Evolutionary conservation across 768 basidiomycete species (phyloP), one percentile per base, ranked within the genome.

Genomic region (Phylloporus sp.): DNA sequence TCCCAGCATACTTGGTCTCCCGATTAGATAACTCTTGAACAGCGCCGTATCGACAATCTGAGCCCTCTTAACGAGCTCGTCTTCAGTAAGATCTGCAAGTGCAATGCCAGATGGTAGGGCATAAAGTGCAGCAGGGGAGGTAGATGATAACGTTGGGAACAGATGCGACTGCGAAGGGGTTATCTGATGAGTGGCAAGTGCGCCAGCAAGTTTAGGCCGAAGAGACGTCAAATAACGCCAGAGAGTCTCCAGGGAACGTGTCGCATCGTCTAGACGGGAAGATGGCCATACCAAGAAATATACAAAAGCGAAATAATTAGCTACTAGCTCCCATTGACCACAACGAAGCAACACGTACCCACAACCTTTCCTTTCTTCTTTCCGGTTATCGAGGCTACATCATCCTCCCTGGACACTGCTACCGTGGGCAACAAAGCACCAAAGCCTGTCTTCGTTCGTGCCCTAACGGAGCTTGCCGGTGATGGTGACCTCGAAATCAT

Each of bases 31-130:
- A 3, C 88, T 85, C 70, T 97, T 95, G 71, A 98, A 94, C 57
- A 98, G 72, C 9, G 91, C 95, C 1, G 97, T 97, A 61, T 98
- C 92, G 23, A 97, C 88, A 29, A 98, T 84, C 70, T 97, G 95
- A 1, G 94, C 93, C 50, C 87, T 91, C 18, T 91, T 80, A 32
- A 95, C 75, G 6, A 98, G 76, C 56, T 97, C 88, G 53, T 90
- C 90, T 3, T 94, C 86, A 1, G 82, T 86, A 20, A 97, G 74
- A 4, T 80, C 75, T 0, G 81, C 72, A 40, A 94, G 72, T 0
- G 91, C 85, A 0, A 81, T 76, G 53, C 89, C 85, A 23, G 63
- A 63, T 0, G 95, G 95, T 10, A 95, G 71, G 0, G 76, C 75
- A 46, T 92, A 85, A 11, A 98, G 80, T 35, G 95, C 87, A 7